Conservation (phyloP, 192 early-diverging fungal species). For the Coemansia sp. region DNA sequence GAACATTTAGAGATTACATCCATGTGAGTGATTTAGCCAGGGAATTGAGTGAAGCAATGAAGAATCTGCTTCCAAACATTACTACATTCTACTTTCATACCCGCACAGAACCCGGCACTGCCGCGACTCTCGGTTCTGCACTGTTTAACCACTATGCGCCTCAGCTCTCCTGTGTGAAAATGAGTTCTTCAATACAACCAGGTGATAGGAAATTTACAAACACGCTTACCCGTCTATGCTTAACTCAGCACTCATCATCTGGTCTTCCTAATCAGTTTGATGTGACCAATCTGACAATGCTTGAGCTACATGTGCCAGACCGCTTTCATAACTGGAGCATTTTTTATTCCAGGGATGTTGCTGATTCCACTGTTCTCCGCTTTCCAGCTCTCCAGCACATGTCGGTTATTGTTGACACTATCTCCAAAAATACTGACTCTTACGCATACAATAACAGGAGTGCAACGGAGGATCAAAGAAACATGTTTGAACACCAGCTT, state of each 20-base stretch:
- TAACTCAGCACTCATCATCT: neutral
- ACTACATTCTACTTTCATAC: too few species aligned
- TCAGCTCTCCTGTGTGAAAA: neutral
- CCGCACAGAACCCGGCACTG: too few species aligned
- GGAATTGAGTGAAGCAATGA: neutral
- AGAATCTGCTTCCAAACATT: neutral
- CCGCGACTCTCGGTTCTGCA: neutral
- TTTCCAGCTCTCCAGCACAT: neutral
- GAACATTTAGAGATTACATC: neutral
- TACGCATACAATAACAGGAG: too few species aligned
- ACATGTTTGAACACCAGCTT: neutral
- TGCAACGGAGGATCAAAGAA: neutral
- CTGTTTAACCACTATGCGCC: neutral
- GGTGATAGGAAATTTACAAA: neutral
- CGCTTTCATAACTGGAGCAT: neutral
- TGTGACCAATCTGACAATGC: neutral
- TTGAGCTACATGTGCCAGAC: neutral
- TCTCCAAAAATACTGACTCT: neutral
- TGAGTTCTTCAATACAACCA: neutral
- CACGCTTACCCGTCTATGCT: neutral
- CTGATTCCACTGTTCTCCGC: neutral
- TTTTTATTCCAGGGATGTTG: neutral
- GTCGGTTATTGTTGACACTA: neutral
- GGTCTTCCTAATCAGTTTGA: neutral
- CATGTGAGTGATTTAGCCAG: too few species aligned